Percentiles rank a stretch among this genome's conserved stretches.
phyloP scores from a whole-genome alignment of 371 early-diverging fungal genomes.

The Coemansia sp. region DNA sequence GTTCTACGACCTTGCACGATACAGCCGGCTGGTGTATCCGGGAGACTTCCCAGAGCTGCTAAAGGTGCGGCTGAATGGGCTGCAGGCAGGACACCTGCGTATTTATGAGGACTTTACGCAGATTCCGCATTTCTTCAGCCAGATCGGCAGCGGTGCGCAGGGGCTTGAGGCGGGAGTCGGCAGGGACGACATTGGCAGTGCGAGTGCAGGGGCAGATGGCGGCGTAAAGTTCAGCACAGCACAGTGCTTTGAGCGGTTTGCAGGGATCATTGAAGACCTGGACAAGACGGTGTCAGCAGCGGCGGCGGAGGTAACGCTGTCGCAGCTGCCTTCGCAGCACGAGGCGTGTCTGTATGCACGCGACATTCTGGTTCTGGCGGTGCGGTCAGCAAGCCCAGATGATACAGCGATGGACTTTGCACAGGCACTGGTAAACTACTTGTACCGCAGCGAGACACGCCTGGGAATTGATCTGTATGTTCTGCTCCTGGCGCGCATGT shows the following conservation, averaged over 20 bases:
- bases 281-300: conserved; percentile 66
- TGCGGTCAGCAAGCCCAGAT: conserved; percentile 68
- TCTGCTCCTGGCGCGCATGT: conserved; percentile 73
- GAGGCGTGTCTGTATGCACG: conserved; percentile 71
- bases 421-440: conserved; percentile 78
- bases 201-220: conserved; percentile 3
- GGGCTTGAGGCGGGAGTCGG: conserved; percentile 17
- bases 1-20: conserved; percentile 80
- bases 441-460: conserved; percentile 75
- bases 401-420: conserved; percentile 78
- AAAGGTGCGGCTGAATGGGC: conserved; percentile 66
- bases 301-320: conserved; percentile 57
- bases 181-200: conserved; percentile 12
- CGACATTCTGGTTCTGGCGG: conserved; percentile 60
- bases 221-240: conserved; percentile 17
- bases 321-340: conserved; percentile 72
- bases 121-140: conserved; percentile 57
- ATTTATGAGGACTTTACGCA: conserved; percentile 78
- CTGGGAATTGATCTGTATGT: conserved; percentile 81
- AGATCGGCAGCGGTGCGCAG: conserved; percentile 33
- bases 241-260: conserved; percentile 48
- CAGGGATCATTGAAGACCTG: conserved; percentile 68
- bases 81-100: conserved; percentile 72
- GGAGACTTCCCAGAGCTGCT: conserved; percentile 82
- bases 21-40: conserved; percentile 69